These are phyloP conservation scores for Leishmania lainsoni DNA, from an alignment of 208 protist species.

Conservation along the genomic window DNA sequence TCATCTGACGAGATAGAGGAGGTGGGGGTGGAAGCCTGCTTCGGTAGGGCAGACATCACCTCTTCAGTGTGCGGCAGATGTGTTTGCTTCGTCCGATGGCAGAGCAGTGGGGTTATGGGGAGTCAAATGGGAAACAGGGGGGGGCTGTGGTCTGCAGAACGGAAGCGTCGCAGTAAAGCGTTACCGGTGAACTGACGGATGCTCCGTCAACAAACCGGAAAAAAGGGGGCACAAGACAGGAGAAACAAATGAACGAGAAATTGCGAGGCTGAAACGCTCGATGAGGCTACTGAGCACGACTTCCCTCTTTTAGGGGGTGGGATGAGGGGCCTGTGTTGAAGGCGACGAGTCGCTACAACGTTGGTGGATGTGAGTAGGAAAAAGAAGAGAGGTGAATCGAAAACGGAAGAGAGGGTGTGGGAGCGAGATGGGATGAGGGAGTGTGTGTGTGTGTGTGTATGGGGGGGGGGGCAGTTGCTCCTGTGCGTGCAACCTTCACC, in stretches of 20 bases:
- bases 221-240: neutral
- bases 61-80: neutral
- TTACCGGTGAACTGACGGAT: neutral
- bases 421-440: neutral
- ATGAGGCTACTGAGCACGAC: neutral
- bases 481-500: neutral
- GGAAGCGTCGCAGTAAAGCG: neutral
- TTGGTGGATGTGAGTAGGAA: neutral
- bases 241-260: neutral
- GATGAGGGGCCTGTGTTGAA: neutral
- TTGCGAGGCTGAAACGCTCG: neutral
- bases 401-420: neutral
- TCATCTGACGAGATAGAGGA: conserved; percentile 59
- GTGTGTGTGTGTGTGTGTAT: neutral
- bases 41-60: neutral
- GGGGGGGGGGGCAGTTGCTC: too few relatives aligned
- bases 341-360: neutral
- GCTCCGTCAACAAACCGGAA: neutral
- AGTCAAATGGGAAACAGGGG: neutral
- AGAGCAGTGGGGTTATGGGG: neutral
- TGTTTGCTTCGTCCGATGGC: too few relatives aligned
- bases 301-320: neutral
- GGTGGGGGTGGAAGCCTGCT: conserved; percentile 9
- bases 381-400: neutral
- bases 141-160: neutral